Conservation (phyloP, 1,284 basidiomycete species). For the Cryptococcus jaspeensis region DNA sequence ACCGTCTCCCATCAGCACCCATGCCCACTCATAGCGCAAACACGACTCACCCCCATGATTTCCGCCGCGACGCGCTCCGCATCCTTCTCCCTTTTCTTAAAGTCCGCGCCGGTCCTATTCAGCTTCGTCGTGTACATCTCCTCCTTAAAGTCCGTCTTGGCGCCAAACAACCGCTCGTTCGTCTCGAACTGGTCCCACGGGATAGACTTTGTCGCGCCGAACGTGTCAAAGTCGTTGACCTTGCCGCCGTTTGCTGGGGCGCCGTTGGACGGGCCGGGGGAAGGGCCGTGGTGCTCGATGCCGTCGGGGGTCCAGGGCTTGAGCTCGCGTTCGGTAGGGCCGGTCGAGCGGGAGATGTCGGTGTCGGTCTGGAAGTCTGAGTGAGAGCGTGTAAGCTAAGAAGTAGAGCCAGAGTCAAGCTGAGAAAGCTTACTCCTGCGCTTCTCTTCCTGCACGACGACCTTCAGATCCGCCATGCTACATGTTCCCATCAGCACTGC, state of each 20-base stretch:
- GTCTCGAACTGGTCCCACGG: slow-evolving; percentile 95
- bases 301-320: slow-evolving; percentile 69
- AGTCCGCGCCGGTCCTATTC: slow-evolving; percentile 79
- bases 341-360: slow-evolving; percentile 67
- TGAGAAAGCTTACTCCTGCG: slow-evolving; percentile 15
- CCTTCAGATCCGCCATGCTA: slow-evolving; percentile 31
- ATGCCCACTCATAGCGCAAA: not conserved
- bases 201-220: slow-evolving; percentile 27
- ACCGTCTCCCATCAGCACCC: slow-evolving; percentile 1
- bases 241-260: slow-evolving; percentile 9
- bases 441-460: slow-evolving; percentile 21
- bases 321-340: slow-evolving; percentile 66
- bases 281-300: slow-evolving; percentile 28
- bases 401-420: not conserved
- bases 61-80: slow-evolving; percentile 88
- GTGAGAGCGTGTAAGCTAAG: slow-evolving; percentile 1
- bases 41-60: slow-evolving; percentile 69
- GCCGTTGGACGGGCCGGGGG: slow-evolving; percentile 28
- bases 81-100: slow-evolving; percentile 73
- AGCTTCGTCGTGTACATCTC: slow-evolving; percentile 93
- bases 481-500: slow-evolving; percentile 1
- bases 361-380: slow-evolving; percentile 83
- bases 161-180: slow-evolving; percentile 91
- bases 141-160: slow-evolving; percentile 89
- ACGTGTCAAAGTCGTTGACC: slow-evolving; percentile 39